phyloP scores from a whole-genome alignment of 495 filamentous ascomycete species.

The Chaetomium cochliodes region DNA sequence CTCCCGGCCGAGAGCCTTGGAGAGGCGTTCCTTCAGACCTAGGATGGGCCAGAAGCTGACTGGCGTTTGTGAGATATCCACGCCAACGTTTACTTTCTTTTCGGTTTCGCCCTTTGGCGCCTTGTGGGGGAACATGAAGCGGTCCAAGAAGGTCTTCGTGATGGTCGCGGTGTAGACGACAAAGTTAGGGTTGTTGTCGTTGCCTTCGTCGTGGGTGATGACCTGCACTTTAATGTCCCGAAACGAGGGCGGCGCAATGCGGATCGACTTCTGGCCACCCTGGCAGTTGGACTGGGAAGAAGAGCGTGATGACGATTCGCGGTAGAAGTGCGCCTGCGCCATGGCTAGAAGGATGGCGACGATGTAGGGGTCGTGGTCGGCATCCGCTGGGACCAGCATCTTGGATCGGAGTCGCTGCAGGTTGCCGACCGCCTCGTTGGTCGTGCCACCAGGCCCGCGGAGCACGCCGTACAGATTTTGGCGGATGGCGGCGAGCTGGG shows the following conservation, averaged over 20 bases:
- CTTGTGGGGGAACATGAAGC: constrained; percentile 41
- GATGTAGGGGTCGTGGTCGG: constrained; percentile 46
- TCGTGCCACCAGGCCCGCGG: constrained; percentile 27
- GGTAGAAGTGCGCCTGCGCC: constrained; percentile 48
- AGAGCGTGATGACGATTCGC: constrained; percentile 11
- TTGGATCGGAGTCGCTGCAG: constrained; percentile 42
- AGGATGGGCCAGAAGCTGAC: constrained; percentile 48
- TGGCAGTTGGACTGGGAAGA: constrained; percentile 24
- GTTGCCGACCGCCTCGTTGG: constrained; percentile 38
- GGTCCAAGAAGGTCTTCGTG: constrained; percentile 39
- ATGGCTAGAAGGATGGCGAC: constrained; percentile 45
- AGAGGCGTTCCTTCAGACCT: constrained; percentile 49
- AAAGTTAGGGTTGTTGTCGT: constrained; percentile 37
- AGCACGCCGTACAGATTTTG: constrained; percentile 36
- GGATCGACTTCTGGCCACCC: constrained; percentile 13
- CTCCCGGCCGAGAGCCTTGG: constrained; percentile 44
- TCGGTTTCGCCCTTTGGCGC: constrained; percentile 22
- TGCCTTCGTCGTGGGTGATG: constrained; percentile 40
- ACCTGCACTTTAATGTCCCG: constrained; percentile 43
- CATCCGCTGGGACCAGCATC: constrained; percentile 39
- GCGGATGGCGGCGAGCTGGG: constrained; percentile 37
- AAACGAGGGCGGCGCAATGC: constrained; percentile 27
- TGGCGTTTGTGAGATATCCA: constrained; percentile 40
- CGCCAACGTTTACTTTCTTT: constrained; percentile 11
- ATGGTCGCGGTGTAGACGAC: constrained; percentile 46